Evolutionary conservation across 2,329 filamentous ascomycete species (phyloP), one percentile per base, ranked within the genome.

Genomic region (Ambrosiella xylebori): DNA sequence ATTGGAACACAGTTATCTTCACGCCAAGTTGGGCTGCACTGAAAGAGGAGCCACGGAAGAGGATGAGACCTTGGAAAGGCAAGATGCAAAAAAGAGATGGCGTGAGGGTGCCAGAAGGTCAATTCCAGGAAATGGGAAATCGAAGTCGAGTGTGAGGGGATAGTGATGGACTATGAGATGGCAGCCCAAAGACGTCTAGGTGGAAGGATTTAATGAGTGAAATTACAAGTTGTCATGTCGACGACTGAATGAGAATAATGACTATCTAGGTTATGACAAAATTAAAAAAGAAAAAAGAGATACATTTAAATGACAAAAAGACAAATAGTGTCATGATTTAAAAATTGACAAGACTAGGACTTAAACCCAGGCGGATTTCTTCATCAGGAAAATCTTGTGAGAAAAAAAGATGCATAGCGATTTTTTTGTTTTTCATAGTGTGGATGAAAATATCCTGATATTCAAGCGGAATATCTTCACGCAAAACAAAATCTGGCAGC

Each of bases 1-100:
- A 1, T 74, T 86, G 86, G 85, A 91, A 91, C 65, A 78, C 81
- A 37, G 71, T 87, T 56, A 87, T 93, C 58, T 79, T 85, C 61
- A 77, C 78, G 4, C 86, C 85, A 1, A 86, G 75, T 62, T 76
- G 73, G 71, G 54, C 19, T 0, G 63, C 69, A 47, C 70, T 74
- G 57, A 72, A 69, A 52, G 56, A 60, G 45, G 59, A 57, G 19
- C 19, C 40, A n/a, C 6, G 35, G 12, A 12, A 57, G 11, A 4
- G 27, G 8, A 39, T 45, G 19, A 7, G 44, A 35, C 2, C 3
- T 4, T 15, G 12, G 53, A 35, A 13, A 13, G 19, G 40, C 15
- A 11, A 55, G 19, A 17, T 17, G 12, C 12, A 54, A n/a, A 17
- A 12, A 17, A 44, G 39, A 2, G 11, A 27, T n/a, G n/a, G 7